These are phyloP conservation scores for Bremia lactucae DNA, from an alignment of 352 stramenopile species.

Conservation along the genomic window DNA sequence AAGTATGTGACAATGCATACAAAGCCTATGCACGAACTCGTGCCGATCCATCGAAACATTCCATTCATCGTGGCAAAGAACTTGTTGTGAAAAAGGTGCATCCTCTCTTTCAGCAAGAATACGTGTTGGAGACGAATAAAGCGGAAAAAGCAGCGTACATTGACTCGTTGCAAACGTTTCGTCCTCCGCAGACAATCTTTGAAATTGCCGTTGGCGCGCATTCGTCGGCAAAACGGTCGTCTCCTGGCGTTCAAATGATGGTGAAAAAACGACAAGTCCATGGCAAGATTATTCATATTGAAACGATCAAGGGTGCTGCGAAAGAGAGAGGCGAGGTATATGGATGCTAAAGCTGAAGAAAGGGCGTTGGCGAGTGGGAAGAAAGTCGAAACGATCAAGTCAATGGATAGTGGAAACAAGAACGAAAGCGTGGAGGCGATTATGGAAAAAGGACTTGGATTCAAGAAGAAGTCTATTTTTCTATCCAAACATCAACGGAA, in stretches of 20 bases:
- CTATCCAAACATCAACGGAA: conserved; percentile 93
- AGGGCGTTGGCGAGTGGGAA: conserved; percentile 10
- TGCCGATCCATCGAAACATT: conserved; percentile 91
- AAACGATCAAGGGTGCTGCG: conserved; percentile 34
- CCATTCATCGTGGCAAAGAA: conserved; percentile 91
- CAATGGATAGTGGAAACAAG: conserved; percentile 1
- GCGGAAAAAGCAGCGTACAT: conserved; percentile 87
- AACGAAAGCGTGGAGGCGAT: too few species aligned
- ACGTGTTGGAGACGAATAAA: conserved; percentile 73
- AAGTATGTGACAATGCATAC: conserved; percentile 94
- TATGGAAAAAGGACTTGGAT: too few species aligned
- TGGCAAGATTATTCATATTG: conserved; percentile 74
- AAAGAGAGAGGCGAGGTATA: conserved; percentile 25
- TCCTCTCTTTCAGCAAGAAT: conserved; percentile 85
- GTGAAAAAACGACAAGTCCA: conserved; percentile 78
- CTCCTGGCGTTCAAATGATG: conserved; percentile 77
- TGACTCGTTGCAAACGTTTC: conserved; percentile 86
- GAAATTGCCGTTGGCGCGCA: conserved; percentile 86
- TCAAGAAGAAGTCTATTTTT: conserved; percentile 74
- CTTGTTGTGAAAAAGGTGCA: conserved; percentile 87
- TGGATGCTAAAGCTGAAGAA: conserved; percentile 23
- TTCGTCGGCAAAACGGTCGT: conserved; percentile 68
- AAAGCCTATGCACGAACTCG: conserved; percentile 96
- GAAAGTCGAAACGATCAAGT: conserved; percentile 2
- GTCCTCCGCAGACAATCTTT: conserved; percentile 93